Conservation (phyloP, 2,329 filamentous ascomycete genomes). For the Monilinia aucupariae region DNA sequence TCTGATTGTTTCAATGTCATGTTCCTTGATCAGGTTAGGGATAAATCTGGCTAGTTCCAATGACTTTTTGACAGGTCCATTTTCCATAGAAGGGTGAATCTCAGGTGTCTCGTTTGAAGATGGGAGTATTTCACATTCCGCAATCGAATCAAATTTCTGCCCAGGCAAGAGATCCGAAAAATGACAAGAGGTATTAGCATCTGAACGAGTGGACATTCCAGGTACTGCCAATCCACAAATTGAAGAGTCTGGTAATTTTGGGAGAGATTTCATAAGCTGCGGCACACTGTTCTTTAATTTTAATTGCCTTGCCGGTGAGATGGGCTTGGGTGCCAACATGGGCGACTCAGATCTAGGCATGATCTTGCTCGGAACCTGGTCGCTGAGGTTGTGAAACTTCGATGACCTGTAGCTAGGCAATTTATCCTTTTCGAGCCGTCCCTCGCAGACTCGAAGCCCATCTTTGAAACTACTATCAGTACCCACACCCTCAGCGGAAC, state of each 20-base stretch:
- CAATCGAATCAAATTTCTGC: not conserved
- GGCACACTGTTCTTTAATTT: constrained; percentile 35
- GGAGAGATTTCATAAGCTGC: constrained; percentile 36
- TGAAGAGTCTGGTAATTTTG: constrained; percentile 27
- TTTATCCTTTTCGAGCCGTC: constrained; percentile 10
- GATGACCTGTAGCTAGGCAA: not conserved
- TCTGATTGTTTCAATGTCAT: not conserved
- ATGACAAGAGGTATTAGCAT: constrained; percentile 17
- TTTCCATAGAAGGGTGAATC: not conserved
- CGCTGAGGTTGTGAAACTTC: constrained; percentile 23
- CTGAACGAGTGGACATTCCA: not conserved
- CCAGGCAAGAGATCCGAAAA: constrained; percentile 18
- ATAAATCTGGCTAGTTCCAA: not conserved
- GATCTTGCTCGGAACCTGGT: constrained; percentile 25
- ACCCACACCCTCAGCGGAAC: not conserved
- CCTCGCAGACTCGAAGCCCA: constrained; percentile 1
- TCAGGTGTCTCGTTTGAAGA: not conserved
- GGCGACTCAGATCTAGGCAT: constrained; percentile 28
- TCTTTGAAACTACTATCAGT: not conserved
- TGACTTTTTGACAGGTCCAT: not conserved
- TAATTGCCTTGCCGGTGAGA: constrained; percentile 34
- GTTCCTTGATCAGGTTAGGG: not conserved
- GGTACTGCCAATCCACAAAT: constrained; percentile 14
- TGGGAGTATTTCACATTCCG: not conserved
- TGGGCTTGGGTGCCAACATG: constrained; percentile 35